Evolutionary conservation across 2,329 filamentous ascomycete genomes (phyloP).

Genomic region (Dactylonectria macrodidyma): DNA sequence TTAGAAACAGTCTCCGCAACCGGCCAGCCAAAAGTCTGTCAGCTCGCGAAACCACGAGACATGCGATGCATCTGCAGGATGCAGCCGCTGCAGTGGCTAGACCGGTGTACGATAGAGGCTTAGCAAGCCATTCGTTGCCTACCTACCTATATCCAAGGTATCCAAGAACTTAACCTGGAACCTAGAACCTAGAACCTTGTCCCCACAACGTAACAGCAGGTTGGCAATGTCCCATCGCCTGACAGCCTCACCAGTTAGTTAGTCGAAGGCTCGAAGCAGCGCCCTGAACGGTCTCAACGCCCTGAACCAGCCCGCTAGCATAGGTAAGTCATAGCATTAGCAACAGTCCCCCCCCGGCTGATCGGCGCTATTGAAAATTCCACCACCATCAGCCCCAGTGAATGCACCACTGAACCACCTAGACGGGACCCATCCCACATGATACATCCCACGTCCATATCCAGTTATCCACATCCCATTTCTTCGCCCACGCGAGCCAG

Average conservation of each 20-base stretch:
- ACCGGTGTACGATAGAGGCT: constrained; percentile 17
- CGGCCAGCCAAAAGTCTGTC: constrained; percentile 15
- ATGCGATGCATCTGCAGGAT: constrained; percentile 10
- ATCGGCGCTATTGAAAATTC: constrained; percentile 29
- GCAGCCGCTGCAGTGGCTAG: constrained; percentile 7
- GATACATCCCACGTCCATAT: constrained; percentile 18
- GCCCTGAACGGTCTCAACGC: constrained; percentile 15
- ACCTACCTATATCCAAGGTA: neutral
- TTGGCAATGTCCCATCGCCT: constrained; percentile 16
- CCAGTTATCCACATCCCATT: constrained; percentile 25
- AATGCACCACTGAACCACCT: neutral
- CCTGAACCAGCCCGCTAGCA: constrained; percentile 17
- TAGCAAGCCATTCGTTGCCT: constrained; percentile 13
- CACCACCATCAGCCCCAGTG: neutral
- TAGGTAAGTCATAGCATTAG: neutral
- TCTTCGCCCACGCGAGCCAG: constrained; percentile 37
- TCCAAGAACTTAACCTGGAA: too few relatives aligned
- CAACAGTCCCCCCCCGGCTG: constrained; percentile 16
- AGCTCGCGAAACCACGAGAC: neutral
- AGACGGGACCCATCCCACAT: neutral
- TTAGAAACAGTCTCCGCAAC: constrained; percentile 21
- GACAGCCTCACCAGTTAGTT: constrained; percentile 21
- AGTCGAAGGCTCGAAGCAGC: neutral
- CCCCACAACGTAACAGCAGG: constrained; percentile 1
- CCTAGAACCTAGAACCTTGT: too few relatives aligned